Evolutionary conservation across 2,329 filamentous ascomycete genomes (phyloP), one percentile per base, ranked within the genome.

Genomic region (Pseudogymnoascus sp.): DNA sequence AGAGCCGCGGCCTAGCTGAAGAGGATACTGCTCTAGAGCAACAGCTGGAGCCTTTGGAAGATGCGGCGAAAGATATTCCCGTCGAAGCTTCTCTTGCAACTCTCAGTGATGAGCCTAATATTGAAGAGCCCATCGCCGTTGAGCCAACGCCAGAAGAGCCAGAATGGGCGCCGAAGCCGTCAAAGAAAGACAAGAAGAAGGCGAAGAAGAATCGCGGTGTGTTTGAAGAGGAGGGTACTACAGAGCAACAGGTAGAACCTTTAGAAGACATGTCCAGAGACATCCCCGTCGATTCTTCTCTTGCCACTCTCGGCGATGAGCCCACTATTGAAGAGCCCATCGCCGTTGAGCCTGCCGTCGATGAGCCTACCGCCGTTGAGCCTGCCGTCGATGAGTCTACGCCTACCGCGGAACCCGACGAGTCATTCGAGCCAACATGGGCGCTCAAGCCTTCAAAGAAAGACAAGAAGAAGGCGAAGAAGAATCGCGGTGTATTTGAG

Each of bases 331-430:
- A 53, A 11, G 21, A 53, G 8, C 15, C 21, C 15, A 2, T 9
- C 3, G n/a, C 23, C 47, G 42, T 26, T 26, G 42, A 47, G 3
- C 13, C 44, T 3, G 3, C 17, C n/a, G 9, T 17, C 17, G 19
- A 23, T 11, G 19, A 47, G 17, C 38, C 38, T 9, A 19, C 38
- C n/a, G 31, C 31, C 7, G 31, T 33, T 11, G 33, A 15, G n/a
- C 36, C n/a, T n/a, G 9, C n/a, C 36, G 2, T 67, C 65, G 66
- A n/a, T n/a, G n/a, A n/a, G n/a, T n/a, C n/a, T n/a, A n/a, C n/a
- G n/a, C n/a, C n/a, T n/a, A n/a, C 69, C 67, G 47, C 68, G 68
- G 59, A 68, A 66, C 11, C 67, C 64, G 62, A 69, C 67, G 31
- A 26, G 26, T 26, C 26, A 26, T 26, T 26, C 26, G 65, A 57